phyloP scores from a whole-genome alignment of 2,329 filamentous ascomycete species.

The Elsinoe arachidis region DNA sequence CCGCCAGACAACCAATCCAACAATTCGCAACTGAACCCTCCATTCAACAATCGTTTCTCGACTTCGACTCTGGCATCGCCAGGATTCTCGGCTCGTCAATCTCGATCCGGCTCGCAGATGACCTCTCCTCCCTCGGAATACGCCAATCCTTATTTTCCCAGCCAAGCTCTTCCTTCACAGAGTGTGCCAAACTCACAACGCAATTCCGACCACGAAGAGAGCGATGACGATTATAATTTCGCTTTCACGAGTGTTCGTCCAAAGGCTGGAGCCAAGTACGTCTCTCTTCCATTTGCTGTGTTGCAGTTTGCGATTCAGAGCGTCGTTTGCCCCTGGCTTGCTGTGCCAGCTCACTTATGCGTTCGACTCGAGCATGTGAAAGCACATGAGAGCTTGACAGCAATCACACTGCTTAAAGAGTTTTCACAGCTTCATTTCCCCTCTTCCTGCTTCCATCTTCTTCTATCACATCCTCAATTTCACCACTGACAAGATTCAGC shows the following conservation, averaged over 20 bases:
- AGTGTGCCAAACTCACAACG: slow-evolving; percentile 80
- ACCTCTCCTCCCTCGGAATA: slow-evolving; percentile 62
- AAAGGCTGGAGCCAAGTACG: slow-evolving; percentile 70
- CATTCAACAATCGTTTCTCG: slow-evolving; percentile 84
- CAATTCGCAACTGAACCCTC: slow-evolving; percentile 47
- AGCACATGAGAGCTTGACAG: neutral
- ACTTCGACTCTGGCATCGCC: slow-evolving; percentile 79
- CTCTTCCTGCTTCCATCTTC: neutral
- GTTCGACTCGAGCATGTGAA: neutral
- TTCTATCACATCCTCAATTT: neutral
- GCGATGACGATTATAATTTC: slow-evolving; percentile 55
- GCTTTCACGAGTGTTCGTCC: slow-evolving; percentile 59
- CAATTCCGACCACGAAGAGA: slow-evolving; percentile 80
- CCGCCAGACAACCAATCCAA: slow-evolving; percentile 64
- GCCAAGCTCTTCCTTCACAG: slow-evolving; percentile 58
- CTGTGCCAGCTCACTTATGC: neutral
- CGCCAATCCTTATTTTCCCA: slow-evolving; percentile 42
- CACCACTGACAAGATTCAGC: slow-evolving; percentile 37
- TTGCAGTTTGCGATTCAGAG: neutral
- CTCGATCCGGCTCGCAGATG: slow-evolving; percentile 68
- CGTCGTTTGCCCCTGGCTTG: neutral
- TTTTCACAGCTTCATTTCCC: neutral
- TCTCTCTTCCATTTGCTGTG: slow-evolving; percentile 27
- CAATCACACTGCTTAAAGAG: neutral
- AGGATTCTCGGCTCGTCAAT: slow-evolving; percentile 52